A percentile compares a stretch with the other conserved stretches of the same genome.
phyloP scores from a whole-genome alignment of 306 rosid species.

The Notholithocarpus densiflorus region DNA sequence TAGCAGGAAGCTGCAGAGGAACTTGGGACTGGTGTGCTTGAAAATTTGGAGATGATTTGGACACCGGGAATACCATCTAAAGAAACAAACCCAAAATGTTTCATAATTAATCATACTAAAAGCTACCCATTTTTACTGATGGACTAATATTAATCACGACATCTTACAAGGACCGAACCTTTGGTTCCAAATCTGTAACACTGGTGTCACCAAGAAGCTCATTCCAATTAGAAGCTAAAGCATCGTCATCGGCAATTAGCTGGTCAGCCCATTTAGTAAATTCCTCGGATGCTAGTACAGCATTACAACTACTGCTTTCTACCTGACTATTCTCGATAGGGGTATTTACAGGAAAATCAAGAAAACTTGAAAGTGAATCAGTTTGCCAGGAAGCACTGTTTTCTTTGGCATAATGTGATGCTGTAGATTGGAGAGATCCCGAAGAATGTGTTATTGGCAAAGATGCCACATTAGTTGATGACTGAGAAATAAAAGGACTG shows the following conservation, averaged over 20 bases:
- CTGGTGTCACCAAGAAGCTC: conserved; percentile 73
- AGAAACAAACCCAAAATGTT: conserved; percentile 37
- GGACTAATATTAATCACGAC: conserved; percentile 21
- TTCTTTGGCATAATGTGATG: conserved; percentile 54
- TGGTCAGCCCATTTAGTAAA: conserved; percentile 89
- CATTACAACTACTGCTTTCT: conserved; percentile 62
- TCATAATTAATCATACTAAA: conserved; percentile 19
- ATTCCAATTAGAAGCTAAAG: conserved; percentile 77
- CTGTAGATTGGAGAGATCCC: conserved; percentile 45
- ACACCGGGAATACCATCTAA: conserved; percentile 58
- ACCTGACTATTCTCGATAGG: conserved; percentile 55
- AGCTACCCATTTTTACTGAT: conserved; percentile 20
- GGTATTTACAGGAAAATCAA: conserved; percentile 66
- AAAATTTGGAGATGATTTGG: conserved; percentile 51
- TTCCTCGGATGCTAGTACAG: conserved; percentile 64
- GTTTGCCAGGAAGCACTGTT: conserved; percentile 66
- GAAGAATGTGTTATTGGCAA: conserved; percentile 57
- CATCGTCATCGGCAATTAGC: conserved; percentile 76
- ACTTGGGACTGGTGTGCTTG: conserved; percentile 52
- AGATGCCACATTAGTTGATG: conserved; percentile 42
- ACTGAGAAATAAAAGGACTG: conserved; percentile 54
- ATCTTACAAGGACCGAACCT: conserved; percentile 50
- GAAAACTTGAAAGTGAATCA: conserved; percentile 69
- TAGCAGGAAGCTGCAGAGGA: conserved; percentile 52
- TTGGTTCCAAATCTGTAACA: conserved; percentile 69